Evolutionary conservation across 352 stramenopile genomes (phyloP), one percentile per base, ranked within the genome.

Genomic region (Globisporangium recalcitrans): DNA sequence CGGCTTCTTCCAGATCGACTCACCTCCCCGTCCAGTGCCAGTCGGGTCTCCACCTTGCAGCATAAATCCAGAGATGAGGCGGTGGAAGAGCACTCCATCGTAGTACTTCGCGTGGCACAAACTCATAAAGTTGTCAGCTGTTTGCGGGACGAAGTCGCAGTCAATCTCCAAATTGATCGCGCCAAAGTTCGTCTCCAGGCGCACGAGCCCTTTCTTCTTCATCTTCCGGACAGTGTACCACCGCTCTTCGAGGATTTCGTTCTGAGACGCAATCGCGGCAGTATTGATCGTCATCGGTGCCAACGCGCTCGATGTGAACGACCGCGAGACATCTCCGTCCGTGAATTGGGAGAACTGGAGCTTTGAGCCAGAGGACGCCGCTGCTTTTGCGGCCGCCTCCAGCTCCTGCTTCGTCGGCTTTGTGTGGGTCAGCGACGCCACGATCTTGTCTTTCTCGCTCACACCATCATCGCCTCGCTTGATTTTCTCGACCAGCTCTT

Each of bases 181-280:
- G 38, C 97, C 97, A 47, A 96, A 66, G 27, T 80, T 98, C 6
- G 97, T 99, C 60, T 96, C 81, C 21, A 99, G 76, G 22, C 91
- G 86, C n/a, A 98, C 97, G 63, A 98, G 97, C 2, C 95, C 97
- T 75, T 99, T 99, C 74, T 98, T 97, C 71, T 97, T 98, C 56
- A 98, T 78, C 38, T 82, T 82, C 42, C 83, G 80, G 29, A 98
- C 78, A 19, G 84, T 71, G n/a, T 88, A 80, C 83, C 90, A 98
- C 55, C 91, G 85, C 27, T 80, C 61, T 38, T 95, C 79, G 36
- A 86, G 70, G 26, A 84, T 40, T 49, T 93, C 86, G 8, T 72
- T 64, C 31, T 91, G 63, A 4, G 82, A 86, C 10, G 82, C 79
- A 11, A 79, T 44, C 2, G 80, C 75, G 11, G 67, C 58, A 8